Evolutionary conservation across 345 rosid genomes (phyloP).

Genomic region (Citrus inodora): DNA sequence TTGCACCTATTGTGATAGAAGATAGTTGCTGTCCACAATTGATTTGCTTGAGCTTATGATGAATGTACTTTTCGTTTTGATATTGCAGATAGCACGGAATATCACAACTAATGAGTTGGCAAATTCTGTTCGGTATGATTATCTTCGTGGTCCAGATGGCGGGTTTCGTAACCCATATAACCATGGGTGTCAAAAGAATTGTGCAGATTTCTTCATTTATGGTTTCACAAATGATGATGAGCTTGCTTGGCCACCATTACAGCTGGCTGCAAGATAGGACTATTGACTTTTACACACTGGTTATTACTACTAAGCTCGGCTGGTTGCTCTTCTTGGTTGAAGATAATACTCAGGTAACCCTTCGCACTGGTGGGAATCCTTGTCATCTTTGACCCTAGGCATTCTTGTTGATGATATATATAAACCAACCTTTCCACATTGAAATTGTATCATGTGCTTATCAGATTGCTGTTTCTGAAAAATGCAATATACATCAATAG

Average conservation of each 20-base stretch:
- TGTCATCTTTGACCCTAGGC: not conserved
- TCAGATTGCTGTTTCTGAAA: not conserved
- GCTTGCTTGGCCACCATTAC: slow-evolving; percentile 68
- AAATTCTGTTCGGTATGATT: slow-evolving; percentile 63
- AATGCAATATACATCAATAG: too few relatives aligned
- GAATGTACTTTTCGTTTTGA: not conserved
- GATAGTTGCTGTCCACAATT: not conserved
- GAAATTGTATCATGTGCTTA: not conserved
- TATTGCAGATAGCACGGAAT: slow-evolving; percentile 75
- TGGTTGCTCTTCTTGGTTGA: not conserved
- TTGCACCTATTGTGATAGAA: not conserved
- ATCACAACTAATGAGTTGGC: slow-evolving; percentile 88
- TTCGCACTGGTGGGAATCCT: not conserved
- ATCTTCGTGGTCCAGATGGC: slow-evolving; percentile 80
- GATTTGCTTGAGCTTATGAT: not conserved
- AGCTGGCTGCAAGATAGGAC: slow-evolving; percentile 41
- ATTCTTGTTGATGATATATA: not conserved
- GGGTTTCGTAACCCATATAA: slow-evolving; percentile 83
- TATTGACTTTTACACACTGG: not conserved
- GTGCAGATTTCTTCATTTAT: slow-evolving; percentile 65
- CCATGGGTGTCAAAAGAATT: slow-evolving; percentile 85
- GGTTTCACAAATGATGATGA: slow-evolving; percentile 76
- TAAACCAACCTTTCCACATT: not conserved
- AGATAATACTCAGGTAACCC: not conserved
- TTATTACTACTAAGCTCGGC: not conserved